Conservation (phyloP, 108 stramenopile species). For the Nannochloropsis oceanica region DNA sequence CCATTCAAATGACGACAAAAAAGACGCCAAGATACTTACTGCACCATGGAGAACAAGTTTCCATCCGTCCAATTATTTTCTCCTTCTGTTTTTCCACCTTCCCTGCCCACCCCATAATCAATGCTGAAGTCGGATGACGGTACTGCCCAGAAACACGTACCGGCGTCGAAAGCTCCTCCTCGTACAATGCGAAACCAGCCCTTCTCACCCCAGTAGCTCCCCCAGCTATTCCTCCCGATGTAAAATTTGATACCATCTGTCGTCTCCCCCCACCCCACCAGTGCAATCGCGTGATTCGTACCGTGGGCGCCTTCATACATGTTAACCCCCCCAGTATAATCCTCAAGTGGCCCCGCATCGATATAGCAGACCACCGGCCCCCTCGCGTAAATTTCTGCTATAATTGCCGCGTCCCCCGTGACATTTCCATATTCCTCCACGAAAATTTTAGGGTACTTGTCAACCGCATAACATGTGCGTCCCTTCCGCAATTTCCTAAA, state of each 20-base stretch:
- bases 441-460: neutral
- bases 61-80: neutral
- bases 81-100: neutral
- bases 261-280: slow-evolving; percentile 20
- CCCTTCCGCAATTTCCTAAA: neutral
- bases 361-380: neutral
- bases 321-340: neutral
- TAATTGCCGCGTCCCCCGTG: neutral
- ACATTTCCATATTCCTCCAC: neutral
- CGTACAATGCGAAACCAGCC: slow-evolving; percentile 37
- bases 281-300: neutral
- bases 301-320: slow-evolving; percentile 6
- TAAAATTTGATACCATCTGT: slow-evolving; percentile 35
- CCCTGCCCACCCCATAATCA: neutral
- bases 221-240: slow-evolving; percentile 41
- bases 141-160: neutral
- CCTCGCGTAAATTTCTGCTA: neutral
- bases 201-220: slow-evolving; percentile 39
- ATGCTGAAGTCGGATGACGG: neutral
- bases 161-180: neutral
- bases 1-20: no score
- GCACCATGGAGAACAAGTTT: no score
- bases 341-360: neutral
- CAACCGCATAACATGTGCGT: neutral
- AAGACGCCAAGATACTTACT: no score